Evolutionary conservation across 1,284 basidiomycete genomes (phyloP).

Genomic region (Cutaneotrichosporon dermatis): DNA sequence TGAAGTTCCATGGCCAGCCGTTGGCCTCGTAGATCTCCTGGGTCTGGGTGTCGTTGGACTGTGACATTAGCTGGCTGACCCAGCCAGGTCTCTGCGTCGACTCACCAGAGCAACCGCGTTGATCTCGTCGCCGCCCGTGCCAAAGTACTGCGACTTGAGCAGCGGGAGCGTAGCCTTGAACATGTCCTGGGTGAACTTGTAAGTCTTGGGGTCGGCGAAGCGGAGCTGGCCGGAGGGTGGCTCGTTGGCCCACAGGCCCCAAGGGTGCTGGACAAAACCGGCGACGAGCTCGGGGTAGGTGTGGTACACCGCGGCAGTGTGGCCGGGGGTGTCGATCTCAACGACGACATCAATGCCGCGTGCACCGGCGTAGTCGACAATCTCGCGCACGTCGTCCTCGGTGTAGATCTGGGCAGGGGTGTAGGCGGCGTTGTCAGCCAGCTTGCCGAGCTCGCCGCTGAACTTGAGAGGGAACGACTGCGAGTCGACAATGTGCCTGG

Average conservation of each 20-base stretch:
- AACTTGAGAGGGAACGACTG: constrained; percentile 4
- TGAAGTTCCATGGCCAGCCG: constrained; percentile 44
- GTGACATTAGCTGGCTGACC: too few relatives aligned
- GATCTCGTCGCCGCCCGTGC: constrained; percentile 78
- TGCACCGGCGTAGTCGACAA: constrained; percentile 69
- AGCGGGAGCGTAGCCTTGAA: constrained; percentile 42
- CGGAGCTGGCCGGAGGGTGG: constrained; percentile 78
- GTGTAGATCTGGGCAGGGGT: constrained; percentile 52
- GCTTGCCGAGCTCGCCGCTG: constrained; percentile 55
- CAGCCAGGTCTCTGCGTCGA: too few relatives aligned
- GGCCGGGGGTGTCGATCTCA: constrained; percentile 69
- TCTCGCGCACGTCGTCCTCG: constrained; percentile 57
- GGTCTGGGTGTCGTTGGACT: constrained; percentile 56
- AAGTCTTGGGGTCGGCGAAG: constrained; percentile 55
- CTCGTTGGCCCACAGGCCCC: constrained; percentile 53
- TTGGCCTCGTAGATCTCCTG: constrained; percentile 40
- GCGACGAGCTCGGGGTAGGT: constrained; percentile 66
- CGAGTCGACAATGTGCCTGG: constrained; percentile 1
- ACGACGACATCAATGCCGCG: constrained; percentile 74
- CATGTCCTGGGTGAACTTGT: constrained; percentile 53
- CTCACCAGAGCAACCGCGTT: constrained; percentile 63
- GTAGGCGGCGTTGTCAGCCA: constrained; percentile 59
- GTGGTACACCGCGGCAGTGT: constrained; percentile 60
- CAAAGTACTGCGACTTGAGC: constrained; percentile 55
- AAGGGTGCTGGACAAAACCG: constrained; percentile 49